Base-by-base conservation (phyloP, 2,329 filamentous ascomycete genomes). In the Pseudogymnoascus sp. region DNA sequence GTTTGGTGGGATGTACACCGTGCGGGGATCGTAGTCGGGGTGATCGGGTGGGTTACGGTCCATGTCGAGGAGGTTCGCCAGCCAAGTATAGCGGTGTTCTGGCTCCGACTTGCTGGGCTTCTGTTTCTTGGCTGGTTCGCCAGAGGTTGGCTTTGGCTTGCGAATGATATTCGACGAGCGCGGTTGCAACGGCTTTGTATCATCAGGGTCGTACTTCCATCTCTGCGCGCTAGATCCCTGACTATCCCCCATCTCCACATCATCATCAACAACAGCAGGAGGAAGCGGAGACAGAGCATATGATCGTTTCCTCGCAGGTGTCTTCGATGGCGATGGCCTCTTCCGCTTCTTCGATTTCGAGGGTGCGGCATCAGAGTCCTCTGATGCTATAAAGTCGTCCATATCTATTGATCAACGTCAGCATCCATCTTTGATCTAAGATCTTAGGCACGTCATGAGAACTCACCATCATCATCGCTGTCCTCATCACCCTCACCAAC, bases 1-100 rank as follows among this genome's bases (percentile, higher is more conserved):
- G 36, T 80, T 73, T 0, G 91, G 89, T 0, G 95, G 95, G 36
- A 99, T 89, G 74, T 88, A 96, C n/a, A 99, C 83, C 0, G 92
- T 96, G 18, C 91, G 84, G 7, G 91, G 91, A 70, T 99, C 93
- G 70, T 93, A 96, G 64, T 99, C 93, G 0, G 93, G 88, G 74
- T 97, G 86, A 8, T 84, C 87, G 0, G 85, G 84, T 0, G 87
- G 83, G 71, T 96, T 87, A 62, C 87, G 86, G 70, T 97, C 92
- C 60, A 91, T 91, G 74, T 99, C 95, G 68, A 83, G 80, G 64
- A 95, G 83, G 65, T 93, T 88, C 61, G 91, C 93, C 63, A 99
- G 82, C 95, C 95, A 99, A 11, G 90, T 77, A 72, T 99, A 96
- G 66, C 95, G 84, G 63, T 93, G 82, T 67, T 96, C 91, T 0